These are phyloP conservation scores for Penicillium odoratum DNA, from an alignment of 495 filamentous ascomycete genomes.

Conservation along the genomic window DNA sequence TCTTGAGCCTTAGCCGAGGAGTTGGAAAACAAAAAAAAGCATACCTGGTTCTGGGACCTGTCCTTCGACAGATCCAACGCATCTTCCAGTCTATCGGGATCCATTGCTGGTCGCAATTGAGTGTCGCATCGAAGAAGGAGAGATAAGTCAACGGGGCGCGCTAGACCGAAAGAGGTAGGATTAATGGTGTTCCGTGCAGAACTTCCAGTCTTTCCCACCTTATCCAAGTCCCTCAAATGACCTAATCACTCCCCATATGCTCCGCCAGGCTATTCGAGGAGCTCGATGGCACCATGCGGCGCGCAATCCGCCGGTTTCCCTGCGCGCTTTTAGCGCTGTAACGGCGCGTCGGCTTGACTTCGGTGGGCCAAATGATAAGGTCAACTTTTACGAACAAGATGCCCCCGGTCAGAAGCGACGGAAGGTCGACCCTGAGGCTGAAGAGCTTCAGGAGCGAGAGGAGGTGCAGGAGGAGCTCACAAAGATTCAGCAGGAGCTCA, in stretches of 20 bases:
- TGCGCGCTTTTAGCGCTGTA: conserved; percentile 36
- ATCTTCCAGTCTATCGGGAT: conserved; percentile 30
- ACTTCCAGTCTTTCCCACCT: conserved; percentile 7
- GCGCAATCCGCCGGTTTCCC: conserved; percentile 32
- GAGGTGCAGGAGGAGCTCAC: conserved; percentile 46
- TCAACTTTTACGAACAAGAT: conserved; percentile 47
- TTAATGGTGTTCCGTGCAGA: conserved; percentile 30
- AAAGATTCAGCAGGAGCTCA: conserved; percentile 57
- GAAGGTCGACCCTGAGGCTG: conserved; percentile 51
- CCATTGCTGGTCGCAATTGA: conserved; percentile 26
- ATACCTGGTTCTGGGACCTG: conserved; percentile 52
- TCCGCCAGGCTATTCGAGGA: conserved; percentile 48
- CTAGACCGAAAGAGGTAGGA: conserved; percentile 39
- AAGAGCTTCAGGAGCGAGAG: conserved; percentile 47
- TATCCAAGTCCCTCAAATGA: conserved; percentile 8
- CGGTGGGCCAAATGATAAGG: conserved; percentile 45
- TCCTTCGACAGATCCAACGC: conserved; percentile 28
- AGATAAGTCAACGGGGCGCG: conserved; percentile 18
- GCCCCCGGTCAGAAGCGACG: conserved; percentile 34
- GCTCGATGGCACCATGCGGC: conserved; percentile 48
- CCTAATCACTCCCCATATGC: conserved; percentile 43
- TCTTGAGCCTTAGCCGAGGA: not conserved
- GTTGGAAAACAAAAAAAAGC: not conserved
- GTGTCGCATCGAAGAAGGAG: conserved; percentile 15
- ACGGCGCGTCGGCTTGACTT: conserved; percentile 35